Evolutionary conservation across 176 grass and related monocot genomes (phyloP).

Genomic region (Lolium rigidum): DNA sequence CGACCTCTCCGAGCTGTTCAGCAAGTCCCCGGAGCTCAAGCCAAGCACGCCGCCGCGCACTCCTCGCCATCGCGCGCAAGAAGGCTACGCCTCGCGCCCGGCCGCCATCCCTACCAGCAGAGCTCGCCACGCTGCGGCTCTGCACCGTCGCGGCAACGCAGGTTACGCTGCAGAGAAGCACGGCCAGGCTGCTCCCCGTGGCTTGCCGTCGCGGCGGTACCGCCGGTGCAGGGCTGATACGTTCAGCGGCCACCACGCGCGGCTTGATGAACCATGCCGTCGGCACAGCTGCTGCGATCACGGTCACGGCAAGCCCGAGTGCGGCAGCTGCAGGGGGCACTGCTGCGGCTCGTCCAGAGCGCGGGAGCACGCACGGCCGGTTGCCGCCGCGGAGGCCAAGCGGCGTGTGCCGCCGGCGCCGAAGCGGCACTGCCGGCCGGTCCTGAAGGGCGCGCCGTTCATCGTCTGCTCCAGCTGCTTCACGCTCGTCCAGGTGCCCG

Average conservation of each 20-base stretch:
- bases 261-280: background rate
- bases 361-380: background rate
- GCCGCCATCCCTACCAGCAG: conserved; percentile 22
- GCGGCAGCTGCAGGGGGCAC: conserved; percentile 47
- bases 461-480: conserved; percentile 87
- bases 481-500: conserved; percentile 70
- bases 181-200: conserved; percentile 2
- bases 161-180: background rate
- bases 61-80: conserved; percentile 28
- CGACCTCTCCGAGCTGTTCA: conserved; percentile 76
- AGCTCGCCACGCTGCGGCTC: conserved; percentile 5
- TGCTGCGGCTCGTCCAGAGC: conserved; percentile 29
- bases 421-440: conserved; percentile 69
- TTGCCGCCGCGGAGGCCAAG: conserved; percentile 28
- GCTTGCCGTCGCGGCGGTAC: conserved; percentile 48
- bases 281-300: conserved; percentile 32
- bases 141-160: conserved; percentile 2
- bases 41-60: conserved; percentile 15
- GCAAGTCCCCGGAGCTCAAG: conserved; percentile 50
- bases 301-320: conserved; percentile 25
- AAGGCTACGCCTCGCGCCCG: background rate
- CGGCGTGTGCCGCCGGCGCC: conserved; percentile 32
- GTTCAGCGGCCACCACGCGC: background rate
- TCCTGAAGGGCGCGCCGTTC: conserved; percentile 88
- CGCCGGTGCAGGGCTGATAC: conserved; percentile 38